Conservation (phyloP, 805 yeast species). For the Starmerella ratchasimensis region DNA sequence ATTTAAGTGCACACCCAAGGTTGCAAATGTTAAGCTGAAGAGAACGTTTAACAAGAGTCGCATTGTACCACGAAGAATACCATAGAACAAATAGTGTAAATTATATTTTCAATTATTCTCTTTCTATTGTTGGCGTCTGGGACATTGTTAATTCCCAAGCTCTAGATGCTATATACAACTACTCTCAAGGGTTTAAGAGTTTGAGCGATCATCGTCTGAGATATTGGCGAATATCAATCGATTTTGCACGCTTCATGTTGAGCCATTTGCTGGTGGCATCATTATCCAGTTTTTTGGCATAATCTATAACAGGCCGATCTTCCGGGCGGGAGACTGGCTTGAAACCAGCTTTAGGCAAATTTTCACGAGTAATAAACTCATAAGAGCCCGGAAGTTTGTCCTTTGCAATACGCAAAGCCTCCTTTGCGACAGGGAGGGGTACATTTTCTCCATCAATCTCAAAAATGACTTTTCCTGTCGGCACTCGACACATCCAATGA, state of each 20-base stretch:
- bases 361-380: slow-evolving; percentile 60
- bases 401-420: slow-evolving; percentile 77
- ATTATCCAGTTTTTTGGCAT: slow-evolving; percentile 38
- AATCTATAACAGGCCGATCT: slow-evolving; percentile 37
- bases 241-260: slow-evolving; percentile 20
- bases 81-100: too few species aligned
- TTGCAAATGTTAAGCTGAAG: too few species aligned
- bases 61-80: too few species aligned
- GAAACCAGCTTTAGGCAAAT: slow-evolving; percentile 57
- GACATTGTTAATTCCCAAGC: too few species aligned
- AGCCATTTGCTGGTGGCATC: slow-evolving; percentile 51
- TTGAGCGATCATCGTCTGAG: slow-evolving; percentile 44
- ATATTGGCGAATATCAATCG: slow-evolving; percentile 42
- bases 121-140: too few species aligned
- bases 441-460: slow-evolving; percentile 63
- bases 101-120: too few species aligned
- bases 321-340: slow-evolving; percentile 35
- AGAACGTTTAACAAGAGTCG: too few species aligned
- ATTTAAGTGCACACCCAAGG: too few species aligned
- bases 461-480: slow-evolving; percentile 85
- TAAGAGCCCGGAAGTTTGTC: slow-evolving; percentile 84
- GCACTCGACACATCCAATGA: slow-evolving; percentile 93
- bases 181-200: too few species aligned
- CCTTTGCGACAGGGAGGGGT: slow-evolving; percentile 82
- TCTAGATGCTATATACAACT: slow-evolving; percentile 1